Percentiles rank a stretch among this genome's conserved stretches.
Evolutionary conservation across 345 rosid genomes (phyloP).

Genomic region (Eucalyptus sp.): DNA sequence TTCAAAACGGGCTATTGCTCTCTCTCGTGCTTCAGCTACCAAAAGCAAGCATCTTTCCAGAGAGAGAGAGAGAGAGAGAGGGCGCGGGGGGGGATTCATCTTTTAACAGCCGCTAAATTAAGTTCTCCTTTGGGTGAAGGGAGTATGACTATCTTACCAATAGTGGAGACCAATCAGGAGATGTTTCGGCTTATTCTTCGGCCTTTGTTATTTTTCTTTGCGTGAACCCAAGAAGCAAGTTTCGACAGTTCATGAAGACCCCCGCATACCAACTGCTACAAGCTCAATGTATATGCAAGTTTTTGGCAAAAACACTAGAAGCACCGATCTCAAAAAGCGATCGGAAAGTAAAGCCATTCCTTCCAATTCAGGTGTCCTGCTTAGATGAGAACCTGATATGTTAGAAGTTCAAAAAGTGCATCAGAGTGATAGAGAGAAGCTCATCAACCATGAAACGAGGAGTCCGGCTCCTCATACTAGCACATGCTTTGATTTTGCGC

Average conservation of each 20-base stretch:
- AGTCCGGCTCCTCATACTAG: background rate
- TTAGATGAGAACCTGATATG: too few species aligned
- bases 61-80: background rate
- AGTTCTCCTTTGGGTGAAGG: too few species aligned
- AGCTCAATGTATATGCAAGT: too few species aligned
- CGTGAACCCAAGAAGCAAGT: rapidly evolving
- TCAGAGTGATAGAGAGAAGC: too few species aligned
- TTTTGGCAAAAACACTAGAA: too few species aligned
- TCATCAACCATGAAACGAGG: background rate
- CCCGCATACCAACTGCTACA: background rate
- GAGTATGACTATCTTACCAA: rapidly evolving
- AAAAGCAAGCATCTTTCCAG: background rate
- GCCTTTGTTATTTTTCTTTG: too few species aligned
- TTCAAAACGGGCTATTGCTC: too few species aligned
- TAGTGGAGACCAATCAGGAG: too few species aligned
- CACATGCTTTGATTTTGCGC: rapidly evolving
- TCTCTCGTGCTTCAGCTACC: background rate
- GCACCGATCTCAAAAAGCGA: rapidly evolving
- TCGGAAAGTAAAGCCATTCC: rapidly evolving
- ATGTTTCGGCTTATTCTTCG: too few species aligned
- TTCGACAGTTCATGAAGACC: rapidly evolving
- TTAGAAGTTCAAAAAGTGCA: too few species aligned
- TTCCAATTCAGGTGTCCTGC: rapidly evolving
- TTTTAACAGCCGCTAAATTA: too few species aligned
- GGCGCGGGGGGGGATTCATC: background rate